Percentiles rank a stretch among this genome's conserved stretches.
phyloP scores from a whole-genome alignment of 1,284 basidiomycete genomes.

The Cryptococcus jaspeensis region DNA sequence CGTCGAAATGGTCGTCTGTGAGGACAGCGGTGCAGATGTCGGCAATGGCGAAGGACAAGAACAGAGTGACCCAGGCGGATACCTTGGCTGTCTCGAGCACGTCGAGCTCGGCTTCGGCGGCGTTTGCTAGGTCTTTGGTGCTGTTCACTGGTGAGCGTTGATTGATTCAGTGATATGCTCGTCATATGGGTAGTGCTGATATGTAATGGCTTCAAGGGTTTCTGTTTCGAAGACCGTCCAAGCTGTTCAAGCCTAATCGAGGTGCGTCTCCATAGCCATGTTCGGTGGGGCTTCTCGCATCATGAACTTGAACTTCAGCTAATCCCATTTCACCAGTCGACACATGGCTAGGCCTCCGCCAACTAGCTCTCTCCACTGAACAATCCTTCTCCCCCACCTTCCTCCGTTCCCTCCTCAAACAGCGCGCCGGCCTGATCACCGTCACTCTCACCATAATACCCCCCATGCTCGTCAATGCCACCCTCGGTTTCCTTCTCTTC shows the following conservation, averaged over 20 bases:
- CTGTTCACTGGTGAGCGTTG: slow-evolving; percentile 41
- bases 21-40: slow-evolving; percentile 8
- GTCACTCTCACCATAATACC: slow-evolving; percentile 39
- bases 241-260: slow-evolving; percentile 48
- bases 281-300: neutral
- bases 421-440: slow-evolving; percentile 28
- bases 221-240: slow-evolving; percentile 48
- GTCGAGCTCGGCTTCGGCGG: slow-evolving; percentile 40
- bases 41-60: slow-evolving; percentile 5
- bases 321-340: slow-evolving; percentile 39
- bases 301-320: too few relatives aligned
- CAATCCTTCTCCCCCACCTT: slow-evolving; percentile 47
- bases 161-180: neutral
- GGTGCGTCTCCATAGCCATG: slow-evolving; percentile 22
- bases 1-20: slow-evolving; percentile 11
- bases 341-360: slow-evolving; percentile 46
- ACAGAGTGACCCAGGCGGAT: slow-evolving; percentile 2
- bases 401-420: slow-evolving; percentile 40
- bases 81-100: slow-evolving; percentile 28
- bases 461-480: slow-evolving; percentile 47
- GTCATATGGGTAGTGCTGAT: neutral
- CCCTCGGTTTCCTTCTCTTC: slow-evolving; percentile 50
- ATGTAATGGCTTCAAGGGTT: slow-evolving; percentile 30
- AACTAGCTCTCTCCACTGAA: slow-evolving; percentile 46
- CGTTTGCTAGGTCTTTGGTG: slow-evolving; percentile 44